phyloP scores from a whole-genome alignment of 805 yeast genomes.

The Lipomyces starkeyi region DNA sequence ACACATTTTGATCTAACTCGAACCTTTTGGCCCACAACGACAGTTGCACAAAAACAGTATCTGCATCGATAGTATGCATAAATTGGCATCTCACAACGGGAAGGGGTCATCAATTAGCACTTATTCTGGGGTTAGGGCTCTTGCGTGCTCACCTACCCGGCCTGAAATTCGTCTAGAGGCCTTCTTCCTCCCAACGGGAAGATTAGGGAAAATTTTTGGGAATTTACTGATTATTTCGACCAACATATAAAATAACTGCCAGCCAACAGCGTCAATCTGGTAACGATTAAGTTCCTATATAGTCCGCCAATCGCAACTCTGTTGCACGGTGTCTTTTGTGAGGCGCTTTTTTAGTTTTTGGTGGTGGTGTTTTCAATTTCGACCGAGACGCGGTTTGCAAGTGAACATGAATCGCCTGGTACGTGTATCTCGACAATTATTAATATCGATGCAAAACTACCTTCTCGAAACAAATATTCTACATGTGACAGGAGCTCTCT shows the following conservation, averaged over 20 bases:
- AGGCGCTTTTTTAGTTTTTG: neutral
- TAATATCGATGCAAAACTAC: neutral
- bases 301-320: neutral
- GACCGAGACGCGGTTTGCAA: neutral
- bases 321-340: neutral
- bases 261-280: neutral
- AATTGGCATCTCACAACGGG: too few relatives aligned
- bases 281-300: neutral
- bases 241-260: neutral
- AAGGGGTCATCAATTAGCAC: too few relatives aligned
- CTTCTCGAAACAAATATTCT: neutral
- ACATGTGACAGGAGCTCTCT: neutral
- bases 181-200: neutral
- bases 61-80: neutral
- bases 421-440: neutral
- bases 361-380: neutral
- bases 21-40: neutral
- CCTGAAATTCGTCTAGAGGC: neutral
- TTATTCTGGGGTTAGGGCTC: too few relatives aligned
- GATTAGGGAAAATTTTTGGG: neutral
- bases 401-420: neutral
- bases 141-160: neutral
- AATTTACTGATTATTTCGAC: neutral
- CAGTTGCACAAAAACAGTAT: neutral
- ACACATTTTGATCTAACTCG: too few relatives aligned